A percentile compares a stretch with the other conserved stretches of the same genome.
These are phyloP conservation scores for Luzula sylvatica DNA, from an alignment of 176 grass and related monocot species.

Conservation along the genomic window DNA sequence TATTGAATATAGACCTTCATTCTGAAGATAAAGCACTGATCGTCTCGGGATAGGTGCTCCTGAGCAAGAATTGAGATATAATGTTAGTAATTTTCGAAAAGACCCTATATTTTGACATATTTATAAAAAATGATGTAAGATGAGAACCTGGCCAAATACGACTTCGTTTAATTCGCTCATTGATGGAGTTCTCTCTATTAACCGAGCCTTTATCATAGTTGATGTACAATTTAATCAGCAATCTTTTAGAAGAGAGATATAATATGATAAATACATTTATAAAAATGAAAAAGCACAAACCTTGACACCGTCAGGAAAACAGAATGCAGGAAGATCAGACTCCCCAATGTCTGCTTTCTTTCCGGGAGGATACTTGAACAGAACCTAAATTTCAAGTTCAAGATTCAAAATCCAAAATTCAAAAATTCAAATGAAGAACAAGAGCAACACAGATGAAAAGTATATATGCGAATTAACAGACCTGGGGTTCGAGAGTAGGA, in stretches of 20 bases:
- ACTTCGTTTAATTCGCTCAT: conserved; percentile 98
- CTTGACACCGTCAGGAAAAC: conserved; percentile 98
- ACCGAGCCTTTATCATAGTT: conserved; percentile 56
- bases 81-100: conserved; percentile 23
- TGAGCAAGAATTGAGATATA: conserved; percentile 35
- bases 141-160: conserved; percentile 91
- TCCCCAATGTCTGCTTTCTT: conserved; percentile 64
- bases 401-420: too few species aligned
- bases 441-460: too few species aligned
- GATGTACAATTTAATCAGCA: background rate
- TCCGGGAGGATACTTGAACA: conserved; percentile 95
- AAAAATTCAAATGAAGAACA: too few species aligned
- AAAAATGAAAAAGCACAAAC: conserved; percentile 31
- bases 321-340: conserved; percentile 77
- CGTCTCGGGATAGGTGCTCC: conserved; percentile 88
- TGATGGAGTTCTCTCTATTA: conserved; percentile 93
- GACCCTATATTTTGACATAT: too few species aligned
- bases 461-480: conserved; percentile 28
- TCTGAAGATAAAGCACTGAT: conserved; percentile 81
- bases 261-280: conserved; percentile 4
- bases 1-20: conserved; percentile 59
- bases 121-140: background rate
- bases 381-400: conserved; percentile 68
- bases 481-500: conserved; percentile 85
- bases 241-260: conserved; percentile 17